These are phyloP conservation scores for Phytophthora podocarpi DNA, from an alignment of 352 stramenopile species.

Conservation along the genomic window DNA sequence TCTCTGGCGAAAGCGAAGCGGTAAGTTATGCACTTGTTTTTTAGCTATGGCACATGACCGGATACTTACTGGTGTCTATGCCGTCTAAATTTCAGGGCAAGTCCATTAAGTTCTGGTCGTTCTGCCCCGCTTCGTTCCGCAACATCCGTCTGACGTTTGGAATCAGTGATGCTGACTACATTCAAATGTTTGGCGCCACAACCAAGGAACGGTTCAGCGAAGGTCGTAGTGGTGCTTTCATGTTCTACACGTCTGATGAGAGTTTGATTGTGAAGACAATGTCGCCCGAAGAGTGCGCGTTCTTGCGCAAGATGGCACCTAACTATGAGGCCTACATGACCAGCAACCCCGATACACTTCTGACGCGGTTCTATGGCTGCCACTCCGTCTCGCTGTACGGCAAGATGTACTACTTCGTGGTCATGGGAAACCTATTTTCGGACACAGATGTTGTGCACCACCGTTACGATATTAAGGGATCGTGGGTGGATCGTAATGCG, in stretches of 20 bases:
- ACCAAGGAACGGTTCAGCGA: conserved; percentile 91
- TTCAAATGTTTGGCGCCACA: conserved; percentile 83
- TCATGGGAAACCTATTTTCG: conserved; percentile 92
- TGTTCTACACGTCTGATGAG: conserved; percentile 92
- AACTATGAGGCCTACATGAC: conserved; percentile 90
- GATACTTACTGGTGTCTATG: background rate
- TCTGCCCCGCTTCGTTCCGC: conserved; percentile 83
- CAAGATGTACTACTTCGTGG: conserved; percentile 93
- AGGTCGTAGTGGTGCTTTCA: conserved; percentile 89
- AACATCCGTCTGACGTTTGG: conserved; percentile 85
- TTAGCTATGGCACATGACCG: background rate
- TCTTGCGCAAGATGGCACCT: conserved; percentile 84
- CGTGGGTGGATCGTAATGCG: conserved; percentile 88
- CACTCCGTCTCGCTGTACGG: conserved; percentile 90
- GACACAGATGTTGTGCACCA: conserved; percentile 89
- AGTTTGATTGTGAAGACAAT: conserved; percentile 93
- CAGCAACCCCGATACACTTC: conserved; percentile 78
- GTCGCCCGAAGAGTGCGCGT: conserved; percentile 84
- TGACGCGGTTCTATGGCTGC: conserved; percentile 91
- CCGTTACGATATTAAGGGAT: conserved; percentile 93
- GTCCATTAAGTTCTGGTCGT: conserved; percentile 90
- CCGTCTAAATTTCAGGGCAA: conserved; percentile 47
- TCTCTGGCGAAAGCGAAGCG: conserved; percentile 77
- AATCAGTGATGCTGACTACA: conserved; percentile 85
- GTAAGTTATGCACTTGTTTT: conserved; percentile 25